Evolutionary conservation across 2,329 filamentous ascomycete species (phyloP).

Genomic region (Ophidiomyces ophidiicola): DNA sequence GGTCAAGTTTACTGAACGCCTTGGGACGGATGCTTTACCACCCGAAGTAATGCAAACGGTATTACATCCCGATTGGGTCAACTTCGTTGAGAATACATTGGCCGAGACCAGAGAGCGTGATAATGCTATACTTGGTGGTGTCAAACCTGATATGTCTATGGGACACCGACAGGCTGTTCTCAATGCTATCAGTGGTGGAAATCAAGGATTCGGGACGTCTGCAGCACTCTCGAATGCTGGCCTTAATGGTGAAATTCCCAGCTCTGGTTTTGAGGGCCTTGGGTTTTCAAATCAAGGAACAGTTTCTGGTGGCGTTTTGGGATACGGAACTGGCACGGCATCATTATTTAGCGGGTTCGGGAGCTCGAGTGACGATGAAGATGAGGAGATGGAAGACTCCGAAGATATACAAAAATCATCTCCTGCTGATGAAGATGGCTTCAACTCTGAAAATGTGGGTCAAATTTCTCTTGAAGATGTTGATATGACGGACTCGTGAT

Average conservation of each 20-base stretch:
- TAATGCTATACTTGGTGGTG: slow-evolving; percentile 94
- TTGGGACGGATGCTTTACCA: slow-evolving; percentile 77
- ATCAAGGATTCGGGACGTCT: slow-evolving; percentile 46
- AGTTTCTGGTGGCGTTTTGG: slow-evolving; percentile 59
- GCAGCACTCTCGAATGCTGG: slow-evolving; percentile 69
- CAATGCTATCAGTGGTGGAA: slow-evolving; percentile 45
- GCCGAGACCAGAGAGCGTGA: slow-evolving; percentile 90
- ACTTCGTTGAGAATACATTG: slow-evolving; percentile 85
- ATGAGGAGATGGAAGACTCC: slow-evolving; percentile 68
- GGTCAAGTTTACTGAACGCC: slow-evolving; percentile 92
- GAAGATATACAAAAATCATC: slow-evolving; percentile 42
- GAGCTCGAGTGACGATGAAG: slow-evolving; percentile 89
- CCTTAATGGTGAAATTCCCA: slow-evolving; percentile 52
- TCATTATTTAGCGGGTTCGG: slow-evolving; percentile 81
- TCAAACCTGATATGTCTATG: slow-evolving; percentile 79
- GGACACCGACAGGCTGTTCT: slow-evolving; percentile 60
- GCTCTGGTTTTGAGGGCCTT: slow-evolving; percentile 41
- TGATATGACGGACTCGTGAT: slow-evolving; percentile 48
- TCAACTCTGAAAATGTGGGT: slow-evolving; percentile 55
- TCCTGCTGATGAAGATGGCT: slow-evolving; percentile 32
- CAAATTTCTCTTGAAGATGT: slow-evolving; percentile 49
- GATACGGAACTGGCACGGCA: slow-evolving; percentile 50
- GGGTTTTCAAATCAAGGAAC: slow-evolving; percentile 55
- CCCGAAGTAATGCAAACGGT: slow-evolving; percentile 76
- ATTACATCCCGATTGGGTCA: slow-evolving; percentile 80